Evolutionary conservation across 108 stramenopile genomes (phyloP), one percentile per base, ranked within the genome.

Genomic region (Discostella pseudostelligera): DNA sequence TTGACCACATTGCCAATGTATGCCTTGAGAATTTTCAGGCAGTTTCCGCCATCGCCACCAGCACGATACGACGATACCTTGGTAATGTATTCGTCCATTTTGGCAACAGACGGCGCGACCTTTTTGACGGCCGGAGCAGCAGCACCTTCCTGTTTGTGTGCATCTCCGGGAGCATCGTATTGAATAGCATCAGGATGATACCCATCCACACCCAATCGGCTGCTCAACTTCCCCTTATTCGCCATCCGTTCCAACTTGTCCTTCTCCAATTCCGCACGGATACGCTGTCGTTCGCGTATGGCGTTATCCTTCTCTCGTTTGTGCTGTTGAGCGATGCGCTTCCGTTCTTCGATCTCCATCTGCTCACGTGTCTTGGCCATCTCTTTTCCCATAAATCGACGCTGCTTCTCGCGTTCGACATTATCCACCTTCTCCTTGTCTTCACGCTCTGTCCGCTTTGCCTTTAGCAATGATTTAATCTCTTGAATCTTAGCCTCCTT

Each of bases 181-280:
- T 97, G 94, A 47, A 95, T 89, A 7, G 82, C 94, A 73, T 83
- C 74, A 10, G 97, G 97, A 66, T 95, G 87, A 77, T 97, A 97
- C 22, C 97, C 97, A 36, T 97, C 94, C 14, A 93, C 84, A 13
- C 95, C 97, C 32, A 97, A 69, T 49, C 72, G 83, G 43, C 84
- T 78, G 20, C 76, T 56, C 56, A 97, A 68, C 65, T 96, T 95
- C 20, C 97, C 97, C 44, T 92, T 83, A 50, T 95, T 88, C 8
- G 93, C 85, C 39, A 70, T 70, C 22, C 95, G 84, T 69, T 96
- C 93, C 29, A 71, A 50, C 78, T 96, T 96, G 73, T 97, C 97
- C 61, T 87, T 87, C 51, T 87, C 97, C 28, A 97, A 80, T 67
- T 97, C 94, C 14, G 89, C 92, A 22, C 89, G 82, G 48, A 97